A percentile compares a stretch with the other conserved stretches of the same genome.
Conservation (phyloP, 2,329 filamentous ascomycete species). For the Apiospora malaysiana region DNA sequence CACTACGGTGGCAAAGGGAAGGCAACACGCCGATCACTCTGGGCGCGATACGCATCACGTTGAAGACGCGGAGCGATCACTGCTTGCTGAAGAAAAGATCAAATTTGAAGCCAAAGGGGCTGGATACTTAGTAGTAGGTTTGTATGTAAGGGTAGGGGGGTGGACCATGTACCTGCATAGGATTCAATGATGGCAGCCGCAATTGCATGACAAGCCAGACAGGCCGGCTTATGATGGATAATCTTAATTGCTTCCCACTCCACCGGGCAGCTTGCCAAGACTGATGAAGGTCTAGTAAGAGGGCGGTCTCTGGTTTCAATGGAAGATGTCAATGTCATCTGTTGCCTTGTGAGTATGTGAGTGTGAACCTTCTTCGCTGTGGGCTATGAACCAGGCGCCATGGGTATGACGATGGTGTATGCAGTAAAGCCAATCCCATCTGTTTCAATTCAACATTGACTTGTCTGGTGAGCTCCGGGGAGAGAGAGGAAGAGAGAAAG, state of each 20-base stretch:
- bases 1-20: not conserved
- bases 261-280: not conserved
- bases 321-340: not conserved
- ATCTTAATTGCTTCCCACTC: not conserved
- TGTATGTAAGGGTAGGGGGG: not conserved
- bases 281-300: not conserved
- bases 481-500: not conserved
- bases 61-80: not conserved
- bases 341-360: not conserved
- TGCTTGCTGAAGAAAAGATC: slow-evolving; percentile 2
- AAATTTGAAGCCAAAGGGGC: not conserved
- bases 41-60: not conserved
- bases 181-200: slow-evolving; percentile 9
- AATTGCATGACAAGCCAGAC: slow-evolving; percentile 10
- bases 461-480: not conserved
- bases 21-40: not conserved
- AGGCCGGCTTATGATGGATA: not conserved
- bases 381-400: not conserved
- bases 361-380: not conserved
- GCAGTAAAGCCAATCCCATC: not conserved
- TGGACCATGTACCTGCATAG: slow-evolving; percentile 2
- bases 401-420: not conserved
- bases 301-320: not conserved
- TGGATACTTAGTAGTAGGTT: too few species aligned
- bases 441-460: not conserved